Base-by-base conservation (phyloP, 805 yeast genomes). In the Yamadazyma nakazawae region DNA sequence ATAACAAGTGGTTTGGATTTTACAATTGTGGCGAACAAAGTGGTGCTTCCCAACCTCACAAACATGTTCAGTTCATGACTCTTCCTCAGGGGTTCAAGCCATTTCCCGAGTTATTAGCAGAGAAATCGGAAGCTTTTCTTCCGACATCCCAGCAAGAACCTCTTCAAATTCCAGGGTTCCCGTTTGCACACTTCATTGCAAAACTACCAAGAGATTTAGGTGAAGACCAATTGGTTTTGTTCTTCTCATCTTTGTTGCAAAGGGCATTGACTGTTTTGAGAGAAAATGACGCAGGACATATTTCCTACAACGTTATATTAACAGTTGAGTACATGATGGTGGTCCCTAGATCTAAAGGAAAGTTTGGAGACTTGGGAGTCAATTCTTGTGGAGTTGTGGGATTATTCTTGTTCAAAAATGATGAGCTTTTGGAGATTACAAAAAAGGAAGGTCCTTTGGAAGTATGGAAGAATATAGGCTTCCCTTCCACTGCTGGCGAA, bases 1-100 rank as follows among this genome's bases (percentile, higher is more conserved):
- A 61, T 18, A 69, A 63, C 13, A 74, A 78, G 47, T 84, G 87
- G 74, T 73, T 91, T 61, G 90, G 90, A 0, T 92, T 92, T 64
- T 92, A 81, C 75, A 92, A 92, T 64, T 82, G 88, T 59, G 99
- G 99, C 7, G 81, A 82, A 16, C 76, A 81, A 55, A 81, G 95
- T 51, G 99, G 98, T 1, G 96, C 96, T n/a, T 89, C 97, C 0
- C 94, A 90, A 59, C 84, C 87, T 40, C 99, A 92, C 68, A 89
- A 88, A 61, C 99, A 92, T 66, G 66, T 94, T 52, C 99, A 94
- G 66, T 82, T 91, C 65, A 71, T 92, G 76, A 74, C 81, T 37
- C 69, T 87, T 37, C 95, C 96, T 1, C 40, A 56, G 8, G 67
- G 72, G 18, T 83, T 81, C 60, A 64, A 63, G 1, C 78, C 86